Evolutionary conservation across 75 land plant species (phyloP).

Genomic region (Pseudotsuga menziesii): DNA sequence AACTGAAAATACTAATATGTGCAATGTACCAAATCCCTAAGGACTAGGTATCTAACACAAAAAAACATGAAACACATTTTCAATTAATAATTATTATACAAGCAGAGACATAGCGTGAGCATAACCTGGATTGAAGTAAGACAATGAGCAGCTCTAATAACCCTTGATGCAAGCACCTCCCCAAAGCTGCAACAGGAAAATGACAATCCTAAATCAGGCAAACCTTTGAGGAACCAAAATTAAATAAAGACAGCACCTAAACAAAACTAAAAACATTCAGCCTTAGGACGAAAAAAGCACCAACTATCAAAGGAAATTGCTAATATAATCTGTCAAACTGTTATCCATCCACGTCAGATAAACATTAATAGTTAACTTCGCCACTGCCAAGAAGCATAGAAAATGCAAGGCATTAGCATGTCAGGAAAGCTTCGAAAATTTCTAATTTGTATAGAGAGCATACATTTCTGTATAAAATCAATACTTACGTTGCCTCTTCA

Average conservation of each 20-base stretch:
- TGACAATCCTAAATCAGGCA: not conserved
- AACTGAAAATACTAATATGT: no score
- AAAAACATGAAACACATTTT: not conserved
- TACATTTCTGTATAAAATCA: not conserved
- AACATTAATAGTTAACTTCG: not conserved
- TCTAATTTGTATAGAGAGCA: not conserved
- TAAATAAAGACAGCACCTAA: not conserved
- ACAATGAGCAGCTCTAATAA: slow-evolving; percentile 93
- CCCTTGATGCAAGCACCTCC: slow-evolving; percentile 71
- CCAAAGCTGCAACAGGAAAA: slow-evolving; percentile 55
- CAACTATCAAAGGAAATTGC: not conserved
- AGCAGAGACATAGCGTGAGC: not conserved
- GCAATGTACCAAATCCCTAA: no score
- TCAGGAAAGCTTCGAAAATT: not conserved
- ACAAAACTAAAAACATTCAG: not conserved
- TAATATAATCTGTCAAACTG: not conserved
- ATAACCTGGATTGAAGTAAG: slow-evolving; percentile 87
- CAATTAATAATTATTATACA: not conserved
- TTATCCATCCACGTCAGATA: not conserved
- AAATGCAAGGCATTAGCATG: no score
- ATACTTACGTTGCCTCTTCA: slow-evolving; percentile 75
- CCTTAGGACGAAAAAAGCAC: not conserved
- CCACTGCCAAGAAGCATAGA: not conserved
- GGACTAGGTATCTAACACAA: no score
- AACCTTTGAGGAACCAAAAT: not conserved